Percentiles rank a stretch among this genome's conserved stretches.
phyloP scores from a whole-genome alignment of 2,329 filamentous ascomycete genomes.

The Cladophialophora exuberans region DNA sequence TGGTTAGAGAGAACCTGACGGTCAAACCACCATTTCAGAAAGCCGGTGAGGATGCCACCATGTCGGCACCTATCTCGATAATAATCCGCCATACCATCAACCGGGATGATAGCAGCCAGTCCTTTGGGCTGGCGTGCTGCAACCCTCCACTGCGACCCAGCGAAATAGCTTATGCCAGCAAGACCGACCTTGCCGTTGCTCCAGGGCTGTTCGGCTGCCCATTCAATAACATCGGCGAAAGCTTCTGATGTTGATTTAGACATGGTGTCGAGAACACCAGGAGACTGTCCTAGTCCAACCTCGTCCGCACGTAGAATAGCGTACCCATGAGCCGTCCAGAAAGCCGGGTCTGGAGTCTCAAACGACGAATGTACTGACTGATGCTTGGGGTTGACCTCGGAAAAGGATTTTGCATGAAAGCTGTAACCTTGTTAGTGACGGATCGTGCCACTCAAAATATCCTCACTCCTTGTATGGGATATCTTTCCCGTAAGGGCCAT shows the following conservation, averaged over 20 bases:
- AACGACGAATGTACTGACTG: conserved; percentile 59
- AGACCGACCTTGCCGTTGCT: conserved; percentile 56
- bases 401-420: conserved; percentile 56
- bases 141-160: conserved; percentile 59
- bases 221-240: conserved; percentile 58
- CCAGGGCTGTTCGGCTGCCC: conserved; percentile 57
- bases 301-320: conserved; percentile 60
- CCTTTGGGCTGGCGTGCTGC: conserved; percentile 57
- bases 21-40: conserved; percentile 60
- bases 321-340: conserved; percentile 60
- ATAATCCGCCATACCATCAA: conserved; percentile 62
- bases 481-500: conserved; percentile 75
- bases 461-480: conserved; percentile 56
- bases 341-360: conserved; percentile 63
- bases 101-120: conserved; percentile 56
- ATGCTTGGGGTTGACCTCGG: conserved; percentile 55
- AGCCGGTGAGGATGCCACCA: conserved; percentile 65
- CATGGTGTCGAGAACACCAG: conserved; percentile 58
- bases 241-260: conserved; percentile 55
- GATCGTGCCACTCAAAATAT: neutral
- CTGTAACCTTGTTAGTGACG: neutral
- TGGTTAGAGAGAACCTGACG: conserved; percentile 54
- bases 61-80: conserved; percentile 63
- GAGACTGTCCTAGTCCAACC: conserved; percentile 56
- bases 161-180: conserved; percentile 57